Percentiles rank a stretch among this genome's conserved stretches.
These are phyloP conservation scores for Pythium sukuiense DNA, from an alignment of 352 stramenopile species.

Conservation along the genomic window DNA sequence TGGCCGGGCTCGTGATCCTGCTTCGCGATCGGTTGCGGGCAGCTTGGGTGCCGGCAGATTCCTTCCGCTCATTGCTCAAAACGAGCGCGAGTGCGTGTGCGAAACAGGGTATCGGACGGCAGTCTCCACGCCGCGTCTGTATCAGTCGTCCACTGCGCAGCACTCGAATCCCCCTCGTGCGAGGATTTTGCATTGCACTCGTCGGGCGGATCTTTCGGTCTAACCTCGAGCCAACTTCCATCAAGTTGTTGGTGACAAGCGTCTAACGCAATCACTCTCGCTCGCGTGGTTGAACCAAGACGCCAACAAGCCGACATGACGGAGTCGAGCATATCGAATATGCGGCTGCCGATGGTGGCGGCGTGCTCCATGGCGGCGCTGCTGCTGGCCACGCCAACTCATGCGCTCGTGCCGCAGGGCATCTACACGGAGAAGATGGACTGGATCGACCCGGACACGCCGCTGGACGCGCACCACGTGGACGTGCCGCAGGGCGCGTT, in stretches of 20 bases:
- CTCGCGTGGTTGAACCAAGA: background rate
- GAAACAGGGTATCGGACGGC: background rate
- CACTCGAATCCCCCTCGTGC: background rate
- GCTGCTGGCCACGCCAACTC: conserved; percentile 26
- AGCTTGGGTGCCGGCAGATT: background rate
- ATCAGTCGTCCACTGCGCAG: conserved; percentile 1
- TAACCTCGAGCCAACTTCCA: background rate
- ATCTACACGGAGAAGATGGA: conserved; percentile 45
- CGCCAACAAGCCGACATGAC: background rate
- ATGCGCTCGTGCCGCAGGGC: conserved; percentile 28
- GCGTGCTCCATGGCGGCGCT: conserved; percentile 26
- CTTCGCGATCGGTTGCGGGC: conserved; percentile 3
- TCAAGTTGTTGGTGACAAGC: background rate
- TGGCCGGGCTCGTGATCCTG: background rate
- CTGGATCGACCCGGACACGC: conserved; percentile 85
- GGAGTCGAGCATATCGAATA: background rate
- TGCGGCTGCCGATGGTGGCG: conserved; percentile 8
- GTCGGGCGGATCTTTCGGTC: conserved; percentile 5
- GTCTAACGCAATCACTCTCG: conserved; percentile 9
- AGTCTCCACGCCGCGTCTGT: background rate
- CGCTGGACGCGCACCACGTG: conserved; percentile 43
- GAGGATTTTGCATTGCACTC: background rate
- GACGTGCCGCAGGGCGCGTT: conserved; percentile 43
- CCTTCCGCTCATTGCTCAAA: conserved; percentile 20
- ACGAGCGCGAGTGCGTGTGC: conserved; percentile 16